phyloP scores from a whole-genome alignment of 352 stramenopile genomes.

The Pythium diclinum region DNA sequence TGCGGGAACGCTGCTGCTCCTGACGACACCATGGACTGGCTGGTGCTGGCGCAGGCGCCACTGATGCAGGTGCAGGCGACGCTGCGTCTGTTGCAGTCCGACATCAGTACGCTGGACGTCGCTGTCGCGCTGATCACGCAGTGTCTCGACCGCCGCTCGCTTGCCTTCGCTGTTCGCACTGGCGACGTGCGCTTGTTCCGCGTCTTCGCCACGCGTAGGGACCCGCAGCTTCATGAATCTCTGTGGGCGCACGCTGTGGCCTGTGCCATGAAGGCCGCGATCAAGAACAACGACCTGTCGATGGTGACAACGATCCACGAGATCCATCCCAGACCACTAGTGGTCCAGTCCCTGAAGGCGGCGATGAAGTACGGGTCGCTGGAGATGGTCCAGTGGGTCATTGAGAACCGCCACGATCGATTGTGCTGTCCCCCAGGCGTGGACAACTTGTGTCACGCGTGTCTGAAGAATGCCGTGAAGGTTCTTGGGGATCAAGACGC shows the following conservation, averaged over 20 bases:
- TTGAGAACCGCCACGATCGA: conserved; percentile 10
- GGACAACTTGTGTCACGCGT: not conserved
- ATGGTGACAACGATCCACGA: not conserved
- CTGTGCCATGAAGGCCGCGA: conserved; percentile 1
- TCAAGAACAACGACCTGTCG: conserved; percentile 8
- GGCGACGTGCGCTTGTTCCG: not conserved
- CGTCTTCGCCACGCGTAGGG: not conserved
- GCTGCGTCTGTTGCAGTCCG: not conserved
- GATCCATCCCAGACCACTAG: not conserved
- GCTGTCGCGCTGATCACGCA: not conserved
- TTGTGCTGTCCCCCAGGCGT: not conserved
- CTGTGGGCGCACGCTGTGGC: not conserved
- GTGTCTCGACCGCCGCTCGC: not conserved
- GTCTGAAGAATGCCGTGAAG: not conserved
- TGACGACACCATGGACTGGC: not conserved
- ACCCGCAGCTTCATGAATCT: not conserved
- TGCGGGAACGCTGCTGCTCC: not conserved
- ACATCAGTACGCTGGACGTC: not conserved
- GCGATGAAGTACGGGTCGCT: conserved; percentile 1
- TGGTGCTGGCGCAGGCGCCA: not conserved
- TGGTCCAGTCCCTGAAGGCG: not conserved
- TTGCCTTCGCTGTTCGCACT: not conserved
- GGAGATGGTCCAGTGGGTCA: conserved; percentile 11
- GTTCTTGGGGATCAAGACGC: not conserved
- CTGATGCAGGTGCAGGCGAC: not conserved